Evolutionary conservation across 2,329 filamentous ascomycete genomes (phyloP).

Genomic region (Myriosclerotinia scirpicola): DNA sequence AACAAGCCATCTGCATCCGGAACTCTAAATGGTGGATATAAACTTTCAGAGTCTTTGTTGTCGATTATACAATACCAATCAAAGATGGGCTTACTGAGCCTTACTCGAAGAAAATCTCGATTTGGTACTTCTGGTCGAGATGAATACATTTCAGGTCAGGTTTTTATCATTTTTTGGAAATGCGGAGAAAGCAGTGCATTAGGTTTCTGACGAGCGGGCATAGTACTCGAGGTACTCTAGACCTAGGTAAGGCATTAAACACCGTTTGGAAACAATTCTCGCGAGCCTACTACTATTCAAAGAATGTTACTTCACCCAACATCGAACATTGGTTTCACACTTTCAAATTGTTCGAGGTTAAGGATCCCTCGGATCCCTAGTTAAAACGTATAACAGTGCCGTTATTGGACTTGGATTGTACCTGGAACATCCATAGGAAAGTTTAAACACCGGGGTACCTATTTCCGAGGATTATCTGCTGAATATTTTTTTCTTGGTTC

Average conservation of each 20-base stretch:
- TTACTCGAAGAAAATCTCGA: conserved; percentile 2
- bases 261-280: neutral
- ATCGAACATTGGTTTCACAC: conserved; percentile 8
- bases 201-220: neutral
- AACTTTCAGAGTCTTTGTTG: neutral
- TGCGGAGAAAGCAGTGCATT: neutral
- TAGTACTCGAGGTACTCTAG: neutral
- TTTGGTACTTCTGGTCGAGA: neutral
- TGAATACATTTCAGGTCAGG: neutral
- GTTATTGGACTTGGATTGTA: neutral
- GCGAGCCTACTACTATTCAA: neutral
- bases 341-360: neutral
- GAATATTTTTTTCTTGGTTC: conserved; percentile 2
- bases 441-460: neutral
- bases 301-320: neutral
- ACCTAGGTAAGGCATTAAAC: neutral
- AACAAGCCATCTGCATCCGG: neutral
- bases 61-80: conserved; percentile 13
- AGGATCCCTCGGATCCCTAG: neutral
- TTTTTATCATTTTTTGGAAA: neutral
- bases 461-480: neutral
- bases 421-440: conserved; percentile 10
- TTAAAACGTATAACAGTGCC: neutral
- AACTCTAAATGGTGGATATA: conserved; percentile 1
- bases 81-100: neutral